These are phyloP conservation scores for Rhododendron ferrugineum DNA, from an alignment of 148 eudicot species.

Conservation along the genomic window DNA sequence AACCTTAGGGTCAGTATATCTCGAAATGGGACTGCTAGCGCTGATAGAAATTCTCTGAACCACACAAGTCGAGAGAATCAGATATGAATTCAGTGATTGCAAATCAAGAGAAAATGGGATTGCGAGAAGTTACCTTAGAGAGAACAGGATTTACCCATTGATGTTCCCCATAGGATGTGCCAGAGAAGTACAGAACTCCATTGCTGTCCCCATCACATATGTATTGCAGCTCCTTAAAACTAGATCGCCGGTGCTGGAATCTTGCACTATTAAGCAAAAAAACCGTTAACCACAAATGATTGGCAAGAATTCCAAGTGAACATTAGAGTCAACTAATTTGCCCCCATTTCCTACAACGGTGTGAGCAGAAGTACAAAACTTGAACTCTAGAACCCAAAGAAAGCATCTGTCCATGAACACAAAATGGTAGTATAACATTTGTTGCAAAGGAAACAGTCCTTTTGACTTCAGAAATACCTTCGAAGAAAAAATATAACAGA, in stretches of 20 bases:
- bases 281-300: slow-evolving; percentile 5
- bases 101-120: neutral
- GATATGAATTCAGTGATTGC: neutral
- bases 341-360: neutral
- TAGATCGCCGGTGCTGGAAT: slow-evolving; percentile 76
- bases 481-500: neutral
- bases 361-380: neutral
- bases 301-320: neutral
- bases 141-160: slow-evolving; percentile 88
- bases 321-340: neutral
- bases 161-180: slow-evolving; percentile 87
- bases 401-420: neutral
- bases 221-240: slow-evolving; percentile 90
- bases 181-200: slow-evolving; percentile 75
- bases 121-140: slow-evolving; percentile 48
- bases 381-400: neutral
- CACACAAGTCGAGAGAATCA: neutral
- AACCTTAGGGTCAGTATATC: slow-evolving; percentile 87
- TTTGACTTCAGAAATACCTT: too few relatives aligned
- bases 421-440: neutral
- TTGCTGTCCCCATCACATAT: slow-evolving; percentile 93
- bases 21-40: slow-evolving; percentile 81
- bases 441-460: neutral
- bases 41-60: slow-evolving; percentile 58
- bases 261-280: slow-evolving; percentile 32